phyloP scores from a whole-genome alignment of 2,329 filamentous ascomycete species.

The Epichloe hybrida region DNA sequence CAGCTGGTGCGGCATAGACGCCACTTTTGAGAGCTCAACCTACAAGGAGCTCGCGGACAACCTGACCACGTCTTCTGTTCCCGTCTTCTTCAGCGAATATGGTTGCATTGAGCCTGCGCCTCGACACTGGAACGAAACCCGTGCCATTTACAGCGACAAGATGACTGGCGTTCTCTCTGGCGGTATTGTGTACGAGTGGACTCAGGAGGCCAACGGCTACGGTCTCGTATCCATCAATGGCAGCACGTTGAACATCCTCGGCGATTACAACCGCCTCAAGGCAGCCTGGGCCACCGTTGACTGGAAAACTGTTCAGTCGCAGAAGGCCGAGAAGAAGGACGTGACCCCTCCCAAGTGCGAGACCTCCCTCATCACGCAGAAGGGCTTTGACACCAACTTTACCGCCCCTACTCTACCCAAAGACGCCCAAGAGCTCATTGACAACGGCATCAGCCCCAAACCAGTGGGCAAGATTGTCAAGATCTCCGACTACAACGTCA shows the following conservation, averaged over 20 bases:
- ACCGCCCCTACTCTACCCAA: constrained; percentile 56
- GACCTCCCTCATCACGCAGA: constrained; percentile 49
- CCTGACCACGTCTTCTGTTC: constrained; percentile 53
- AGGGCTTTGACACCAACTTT: constrained; percentile 67
- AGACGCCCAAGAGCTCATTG: constrained; percentile 58
- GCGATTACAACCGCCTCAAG: constrained; percentile 62
- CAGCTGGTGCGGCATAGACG: constrained; percentile 53
- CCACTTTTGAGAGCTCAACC: constrained; percentile 47
- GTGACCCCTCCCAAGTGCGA: constrained; percentile 48
- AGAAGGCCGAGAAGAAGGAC: constrained; percentile 41
- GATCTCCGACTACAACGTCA: constrained; percentile 50
- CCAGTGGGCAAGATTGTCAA: constrained; percentile 55
- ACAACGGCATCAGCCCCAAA: constrained; percentile 56
- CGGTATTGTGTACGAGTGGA: constrained; percentile 71
- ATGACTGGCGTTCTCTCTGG: constrained; percentile 60
- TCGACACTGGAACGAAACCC: constrained; percentile 64
- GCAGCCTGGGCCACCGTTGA: constrained; percentile 63
- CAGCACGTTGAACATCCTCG: constrained; percentile 43
- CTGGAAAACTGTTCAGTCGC: constrained; percentile 50
- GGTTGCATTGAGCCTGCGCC: constrained; percentile 64
- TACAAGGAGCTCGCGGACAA: constrained; percentile 50
- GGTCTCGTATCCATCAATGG: constrained; percentile 50
- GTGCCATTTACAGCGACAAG: constrained; percentile 53
- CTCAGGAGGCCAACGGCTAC: constrained; percentile 54
- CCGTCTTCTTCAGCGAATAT: constrained; percentile 71